Evolutionary conservation across 345 rosid species (phyloP).

Genomic region (Syzygium jambos): DNA sequence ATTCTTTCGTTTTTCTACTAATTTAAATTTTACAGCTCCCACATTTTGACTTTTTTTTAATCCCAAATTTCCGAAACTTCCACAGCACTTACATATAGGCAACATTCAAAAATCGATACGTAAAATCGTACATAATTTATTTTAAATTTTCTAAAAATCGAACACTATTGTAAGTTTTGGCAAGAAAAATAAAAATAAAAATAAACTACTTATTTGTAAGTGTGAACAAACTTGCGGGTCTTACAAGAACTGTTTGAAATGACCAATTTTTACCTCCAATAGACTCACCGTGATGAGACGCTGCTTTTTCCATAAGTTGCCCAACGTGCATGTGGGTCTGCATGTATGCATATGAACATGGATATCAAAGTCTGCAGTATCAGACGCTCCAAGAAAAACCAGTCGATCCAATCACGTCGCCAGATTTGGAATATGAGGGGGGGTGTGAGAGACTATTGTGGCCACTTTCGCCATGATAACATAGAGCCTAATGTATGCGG

Average conservation of each 20-base stretch:
- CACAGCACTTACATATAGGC: background rate
- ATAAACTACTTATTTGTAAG: no score
- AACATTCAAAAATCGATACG: background rate
- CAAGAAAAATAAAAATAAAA: background rate
- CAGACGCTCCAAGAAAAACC: background rate
- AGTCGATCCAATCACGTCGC: background rate
- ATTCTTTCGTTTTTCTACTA: background rate
- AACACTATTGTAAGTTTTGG: no score
- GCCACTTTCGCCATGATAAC: background rate
- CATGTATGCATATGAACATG: no score
- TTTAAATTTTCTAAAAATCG: no score
- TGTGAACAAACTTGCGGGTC: background rate
- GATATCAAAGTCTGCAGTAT: no score
- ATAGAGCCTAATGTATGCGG: background rate
- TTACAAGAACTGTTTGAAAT: no score
- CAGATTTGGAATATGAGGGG: background rate
- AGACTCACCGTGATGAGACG: no score
- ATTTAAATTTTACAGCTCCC: background rate
- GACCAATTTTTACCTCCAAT: no score
- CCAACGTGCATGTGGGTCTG: no score
- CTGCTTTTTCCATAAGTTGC: no score
- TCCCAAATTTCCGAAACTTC: background rate
- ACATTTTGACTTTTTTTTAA: background rate
- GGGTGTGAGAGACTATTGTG: background rate
- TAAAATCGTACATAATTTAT: no score